Conservation (phyloP, 1,284 basidiomycete species). For the Boletus holoroseus region DNA sequence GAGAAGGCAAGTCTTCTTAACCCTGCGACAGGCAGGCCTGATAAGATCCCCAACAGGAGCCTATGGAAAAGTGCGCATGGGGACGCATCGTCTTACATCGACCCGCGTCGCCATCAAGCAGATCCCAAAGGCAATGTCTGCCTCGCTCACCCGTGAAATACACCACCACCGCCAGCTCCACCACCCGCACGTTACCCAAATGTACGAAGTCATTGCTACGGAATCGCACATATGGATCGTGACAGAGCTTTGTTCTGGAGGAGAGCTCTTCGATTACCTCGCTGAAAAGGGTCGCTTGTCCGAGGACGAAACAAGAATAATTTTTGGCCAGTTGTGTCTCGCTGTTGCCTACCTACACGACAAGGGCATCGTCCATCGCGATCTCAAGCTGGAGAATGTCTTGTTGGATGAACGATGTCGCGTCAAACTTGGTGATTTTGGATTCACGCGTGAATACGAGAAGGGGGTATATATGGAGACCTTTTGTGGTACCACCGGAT, state of each 20-base stretch:
- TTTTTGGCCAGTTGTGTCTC: slow-evolving; percentile 96
- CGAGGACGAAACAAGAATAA: slow-evolving; percentile 75
- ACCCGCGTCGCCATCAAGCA: slow-evolving; percentile 95
- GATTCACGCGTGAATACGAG: slow-evolving; percentile 94
- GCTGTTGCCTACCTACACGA: slow-evolving; percentile 88
- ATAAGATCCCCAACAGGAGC: slow-evolving; percentile 55
- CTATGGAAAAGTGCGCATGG: slow-evolving; percentile 90
- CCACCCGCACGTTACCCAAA: slow-evolving; percentile 90
- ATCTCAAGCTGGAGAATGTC: slow-evolving; percentile 95
- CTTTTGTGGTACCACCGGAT: slow-evolving; percentile 94
- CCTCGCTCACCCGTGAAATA: slow-evolving; percentile 91
- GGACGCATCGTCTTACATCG: slow-evolving; percentile 85
- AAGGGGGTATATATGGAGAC: slow-evolving; percentile 84
- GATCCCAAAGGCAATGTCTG: slow-evolving; percentile 88
- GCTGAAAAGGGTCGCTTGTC: slow-evolving; percentile 86
- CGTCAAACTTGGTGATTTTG: slow-evolving; percentile 93
- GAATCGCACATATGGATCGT: slow-evolving; percentile 96
- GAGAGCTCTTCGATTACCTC: slow-evolving; percentile 96
- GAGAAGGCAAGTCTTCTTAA: slow-evolving; percentile 68
- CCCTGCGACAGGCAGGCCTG: slow-evolving; percentile 18
- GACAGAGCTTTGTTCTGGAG: slow-evolving; percentile 93
- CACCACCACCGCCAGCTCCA: slow-evolving; percentile 97
- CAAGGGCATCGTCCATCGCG: slow-evolving; percentile 90
- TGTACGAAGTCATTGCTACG: slow-evolving; percentile 97
- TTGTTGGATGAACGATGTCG: slow-evolving; percentile 83